Percentiles rank a stretch among this genome's conserved stretches.
phyloP scores from a whole-genome alignment of 768 basidiomycete species.

The Lentinula detonsa region DNA sequence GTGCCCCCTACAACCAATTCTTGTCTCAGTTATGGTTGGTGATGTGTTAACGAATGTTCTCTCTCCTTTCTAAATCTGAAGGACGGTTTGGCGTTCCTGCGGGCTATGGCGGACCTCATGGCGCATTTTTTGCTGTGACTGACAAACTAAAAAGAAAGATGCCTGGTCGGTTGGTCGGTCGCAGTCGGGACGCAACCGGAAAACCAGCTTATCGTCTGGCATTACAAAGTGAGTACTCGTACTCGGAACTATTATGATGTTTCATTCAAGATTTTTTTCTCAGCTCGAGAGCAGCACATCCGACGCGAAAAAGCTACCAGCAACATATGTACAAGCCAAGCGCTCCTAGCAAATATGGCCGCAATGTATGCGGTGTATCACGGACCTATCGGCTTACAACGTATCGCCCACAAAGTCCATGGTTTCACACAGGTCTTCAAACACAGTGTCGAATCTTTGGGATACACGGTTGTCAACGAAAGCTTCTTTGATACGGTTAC shows the following conservation, averaged over 20 bases:
- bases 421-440: constrained; percentile 76
- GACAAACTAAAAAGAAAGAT: constrained; percentile 94
- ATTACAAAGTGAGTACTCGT: constrained; percentile 76
- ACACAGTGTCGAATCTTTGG: constrained; percentile 57
- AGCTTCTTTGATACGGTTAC: constrained; percentile 91
- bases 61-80: not conserved
- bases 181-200: constrained; percentile 80
- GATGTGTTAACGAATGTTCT: not conserved
- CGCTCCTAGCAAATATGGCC: constrained; percentile 97
- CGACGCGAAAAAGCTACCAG: constrained; percentile 97
- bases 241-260: not conserved
- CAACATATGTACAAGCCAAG: constrained; percentile 98
- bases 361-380: constrained; percentile 99
- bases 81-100: constrained; percentile 89
- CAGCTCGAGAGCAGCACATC: constrained; percentile 95
- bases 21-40: not conserved
- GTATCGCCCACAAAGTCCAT: constrained; percentile 90
- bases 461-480: constrained; percentile 67
- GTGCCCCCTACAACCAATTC: not conserved
- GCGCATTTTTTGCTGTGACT: constrained; percentile 93
- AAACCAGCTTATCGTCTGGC: constrained; percentile 88
- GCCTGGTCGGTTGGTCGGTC: constrained; percentile 95
- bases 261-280: not conserved
- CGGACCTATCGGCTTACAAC: constrained; percentile 77
- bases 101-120: constrained; percentile 97